Percentiles rank a stretch among this genome's conserved stretches.
These are phyloP conservation scores for Globisporangium perplexum DNA, from an alignment of 352 stramenopile species.

Conservation along the genomic window DNA sequence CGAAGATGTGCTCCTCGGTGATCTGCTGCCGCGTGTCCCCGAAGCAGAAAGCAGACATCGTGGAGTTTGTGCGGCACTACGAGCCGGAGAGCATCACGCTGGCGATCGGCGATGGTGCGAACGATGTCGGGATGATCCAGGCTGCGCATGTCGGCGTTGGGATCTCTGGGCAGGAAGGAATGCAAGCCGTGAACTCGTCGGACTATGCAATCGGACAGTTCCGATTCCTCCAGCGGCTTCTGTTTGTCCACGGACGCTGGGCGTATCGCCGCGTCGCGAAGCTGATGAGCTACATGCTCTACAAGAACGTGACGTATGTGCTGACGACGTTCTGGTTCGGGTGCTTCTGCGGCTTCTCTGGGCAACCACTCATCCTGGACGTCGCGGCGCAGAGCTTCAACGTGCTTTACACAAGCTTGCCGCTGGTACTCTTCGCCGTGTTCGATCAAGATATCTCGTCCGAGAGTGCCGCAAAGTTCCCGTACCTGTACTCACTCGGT, in stretches of 20 bases:
- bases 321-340: conserved; percentile 83
- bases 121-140: conserved; percentile 96
- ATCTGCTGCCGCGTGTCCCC: conserved; percentile 88
- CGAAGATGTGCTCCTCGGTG: conserved; percentile 65
- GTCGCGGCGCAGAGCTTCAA: conserved; percentile 81
- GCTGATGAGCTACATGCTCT: conserved; percentile 93
- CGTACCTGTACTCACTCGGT: conserved; percentile 58
- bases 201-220: conserved; percentile 95
- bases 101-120: conserved; percentile 94
- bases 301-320: conserved; percentile 91
- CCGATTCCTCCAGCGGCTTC: conserved; percentile 87
- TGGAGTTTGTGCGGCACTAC: conserved; percentile 67
- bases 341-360: conserved; percentile 74
- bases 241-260: conserved; percentile 92
- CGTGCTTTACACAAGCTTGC: conserved; percentile 72
- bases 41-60: conserved; percentile 84
- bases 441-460: conserved; percentile 77
- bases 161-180: conserved; percentile 90
- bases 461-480: conserved; percentile 55
- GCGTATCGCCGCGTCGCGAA: conserved; percentile 91
- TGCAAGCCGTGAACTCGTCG: conserved; percentile 90
- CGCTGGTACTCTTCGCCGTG: conserved; percentile 71
- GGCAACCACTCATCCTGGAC: conserved; percentile 72
- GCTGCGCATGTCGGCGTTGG: conserved; percentile 89
- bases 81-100: conserved; percentile 80